phyloP scores from a whole-genome alignment of 208 protist species.

The Crithidia sp. region DNA sequence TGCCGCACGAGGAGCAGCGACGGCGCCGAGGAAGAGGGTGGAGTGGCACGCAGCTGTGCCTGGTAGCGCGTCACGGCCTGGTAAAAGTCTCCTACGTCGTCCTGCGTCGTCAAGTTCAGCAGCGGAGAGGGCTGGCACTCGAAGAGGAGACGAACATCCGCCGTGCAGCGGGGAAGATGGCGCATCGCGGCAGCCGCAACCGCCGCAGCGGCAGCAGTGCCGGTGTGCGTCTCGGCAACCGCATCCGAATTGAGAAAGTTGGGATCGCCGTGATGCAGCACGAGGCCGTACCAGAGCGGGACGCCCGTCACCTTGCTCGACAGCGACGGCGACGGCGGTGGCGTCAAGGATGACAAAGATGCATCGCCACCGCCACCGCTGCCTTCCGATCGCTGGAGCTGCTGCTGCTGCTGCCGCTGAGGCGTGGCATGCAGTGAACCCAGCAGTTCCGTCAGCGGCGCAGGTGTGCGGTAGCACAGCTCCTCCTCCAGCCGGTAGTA shows the following conservation, averaged over 20 bases:
- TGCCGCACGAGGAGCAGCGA: slow-evolving; percentile 35
- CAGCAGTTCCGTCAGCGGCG: slow-evolving; percentile 30
- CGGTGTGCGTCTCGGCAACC: not conserved
- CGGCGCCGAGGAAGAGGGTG: slow-evolving; percentile 10
- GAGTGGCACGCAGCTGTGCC: slow-evolving; percentile 26
- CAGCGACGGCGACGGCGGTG: not conserved
- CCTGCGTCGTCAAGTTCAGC: slow-evolving; percentile 25
- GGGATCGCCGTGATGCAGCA: slow-evolving; percentile 22
- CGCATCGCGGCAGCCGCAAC: slow-evolving; percentile 2
- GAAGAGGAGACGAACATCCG: slow-evolving; percentile 26
- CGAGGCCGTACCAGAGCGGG: slow-evolving; percentile 36
- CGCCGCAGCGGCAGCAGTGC: slow-evolving; percentile 3
- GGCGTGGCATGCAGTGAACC: slow-evolving; percentile 8
- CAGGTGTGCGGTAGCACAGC: slow-evolving; percentile 21
- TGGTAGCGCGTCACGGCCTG: slow-evolving; percentile 22
- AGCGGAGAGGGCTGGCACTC: slow-evolving; percentile 31
- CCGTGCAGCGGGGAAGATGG: not conserved
- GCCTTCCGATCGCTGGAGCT: too few relatives aligned
- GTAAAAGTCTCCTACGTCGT: slow-evolving; percentile 14
- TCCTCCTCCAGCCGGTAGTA: slow-evolving; percentile 32
- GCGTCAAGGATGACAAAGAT: not conserved
- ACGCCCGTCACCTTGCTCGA: slow-evolving; percentile 1
- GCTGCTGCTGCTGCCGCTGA: not conserved
- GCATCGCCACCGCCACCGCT: not conserved
- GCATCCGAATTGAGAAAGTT: slow-evolving; percentile 6